A percentile compares a stretch with the other conserved stretches of the same genome.
phyloP scores from a whole-genome alignment of 345 rosid genomes.

The Ceriops tagal region DNA sequence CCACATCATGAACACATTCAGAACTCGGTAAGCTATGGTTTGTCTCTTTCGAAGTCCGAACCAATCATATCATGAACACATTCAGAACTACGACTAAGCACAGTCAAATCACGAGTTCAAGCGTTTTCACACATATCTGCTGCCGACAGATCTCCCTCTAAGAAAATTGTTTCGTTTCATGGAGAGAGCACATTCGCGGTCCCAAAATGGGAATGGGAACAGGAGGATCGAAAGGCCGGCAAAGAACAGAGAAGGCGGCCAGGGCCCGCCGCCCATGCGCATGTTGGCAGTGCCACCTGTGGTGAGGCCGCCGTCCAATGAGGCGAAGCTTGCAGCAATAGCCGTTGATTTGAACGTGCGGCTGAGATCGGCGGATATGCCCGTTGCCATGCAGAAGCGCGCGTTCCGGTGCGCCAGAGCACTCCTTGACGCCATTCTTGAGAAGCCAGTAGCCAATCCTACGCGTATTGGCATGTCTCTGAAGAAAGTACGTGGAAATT shows the following conservation, averaged over 20 bases:
- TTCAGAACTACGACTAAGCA: too few species aligned
- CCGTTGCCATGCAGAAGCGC: conserved; percentile 40
- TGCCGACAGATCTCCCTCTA: neutral
- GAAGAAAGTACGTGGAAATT: conserved; percentile 35
- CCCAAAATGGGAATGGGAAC: conserved; percentile 12
- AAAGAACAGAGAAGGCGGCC: conserved; percentile 17
- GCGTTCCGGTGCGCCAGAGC: conserved; percentile 34
- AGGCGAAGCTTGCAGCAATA: conserved; percentile 39
- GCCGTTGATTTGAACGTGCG: conserved; percentile 45
- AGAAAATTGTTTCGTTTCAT: conserved; percentile 8
- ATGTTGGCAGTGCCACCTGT: conserved; percentile 13
- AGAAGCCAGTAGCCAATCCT: conserved; percentile 19
- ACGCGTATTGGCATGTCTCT: conserved; percentile 42
- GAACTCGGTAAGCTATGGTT: neutral
- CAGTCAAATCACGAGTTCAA: conserved; percentile 19
- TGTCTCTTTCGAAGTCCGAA: conserved; percentile 8
- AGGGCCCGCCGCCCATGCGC: conserved; percentile 21
- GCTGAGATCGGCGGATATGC: conserved; percentile 54
- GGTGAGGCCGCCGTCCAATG: conserved; percentile 12
- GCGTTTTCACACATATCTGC: neutral
- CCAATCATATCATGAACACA: too few species aligned
- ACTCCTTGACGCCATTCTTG: conserved; percentile 19
- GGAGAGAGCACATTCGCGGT: conserved; percentile 17
- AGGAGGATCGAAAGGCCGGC: conserved; percentile 5
- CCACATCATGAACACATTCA: too few species aligned